Evolutionary conservation across 2,329 filamentous ascomycete genomes (phyloP).

Genomic region (Nothophoma quercina): DNA sequence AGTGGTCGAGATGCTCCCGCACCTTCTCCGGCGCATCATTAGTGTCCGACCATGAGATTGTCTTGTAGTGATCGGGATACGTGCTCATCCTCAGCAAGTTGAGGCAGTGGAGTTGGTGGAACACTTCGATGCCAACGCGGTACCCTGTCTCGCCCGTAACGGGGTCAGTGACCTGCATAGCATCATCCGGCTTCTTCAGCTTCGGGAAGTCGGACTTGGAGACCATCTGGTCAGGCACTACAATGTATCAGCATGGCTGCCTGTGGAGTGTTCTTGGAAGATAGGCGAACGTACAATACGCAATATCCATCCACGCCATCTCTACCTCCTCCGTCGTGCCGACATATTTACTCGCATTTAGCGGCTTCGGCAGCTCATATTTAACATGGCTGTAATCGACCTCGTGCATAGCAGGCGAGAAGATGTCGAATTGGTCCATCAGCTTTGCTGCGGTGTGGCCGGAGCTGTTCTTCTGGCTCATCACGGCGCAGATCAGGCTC

Average conservation of each 20-base stretch:
- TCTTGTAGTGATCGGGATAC: slow-evolving; percentile 44
- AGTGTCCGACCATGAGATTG: slow-evolving; percentile 36
- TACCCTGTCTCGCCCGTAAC: slow-evolving; percentile 65
- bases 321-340: slow-evolving; percentile 66
- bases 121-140: slow-evolving; percentile 66
- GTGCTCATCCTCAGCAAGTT: slow-evolving; percentile 46
- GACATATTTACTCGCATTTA: slow-evolving; percentile 55
- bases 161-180: slow-evolving; percentile 64
- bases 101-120: slow-evolving; percentile 58
- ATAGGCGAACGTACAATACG: slow-evolving; percentile 51
- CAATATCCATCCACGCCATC: slow-evolving; percentile 64
- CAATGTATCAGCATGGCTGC: slow-evolving; percentile 26
- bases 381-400: slow-evolving; percentile 37
- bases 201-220: slow-evolving; percentile 61
- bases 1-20: slow-evolving; percentile 42
- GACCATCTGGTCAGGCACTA: slow-evolving; percentile 69
- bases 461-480: slow-evolving; percentile 38
- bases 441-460: slow-evolving; percentile 35
- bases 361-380: slow-evolving; percentile 38
- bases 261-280: slow-evolving; percentile 4
- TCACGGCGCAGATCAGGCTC: slow-evolving; percentile 40
- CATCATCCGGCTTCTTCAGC: slow-evolving; percentile 60
- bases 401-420: slow-evolving; percentile 42
- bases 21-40: slow-evolving; percentile 41
- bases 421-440: slow-evolving; percentile 43